Base-by-base conservation (phyloP, 345 rosid genomes). In the Cardamine occulta region DNA sequence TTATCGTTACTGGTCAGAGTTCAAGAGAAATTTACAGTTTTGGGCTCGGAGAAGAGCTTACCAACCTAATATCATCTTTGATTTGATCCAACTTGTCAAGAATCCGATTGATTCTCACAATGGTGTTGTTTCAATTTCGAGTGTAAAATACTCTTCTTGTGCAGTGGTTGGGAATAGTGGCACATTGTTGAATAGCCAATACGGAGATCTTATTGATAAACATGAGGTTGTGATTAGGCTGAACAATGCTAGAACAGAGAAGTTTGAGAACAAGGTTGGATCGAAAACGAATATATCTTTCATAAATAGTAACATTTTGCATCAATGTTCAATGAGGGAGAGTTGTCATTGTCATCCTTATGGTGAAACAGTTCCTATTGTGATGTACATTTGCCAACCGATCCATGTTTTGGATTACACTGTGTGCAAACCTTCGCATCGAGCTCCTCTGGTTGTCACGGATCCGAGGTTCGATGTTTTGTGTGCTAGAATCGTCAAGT, bases 121-220 rank as follows among this genome's bases (percentile, higher is more conserved):
- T 4, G 90, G 85, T 4, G 51, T 66, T 40, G 63, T 57, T 60
- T 75, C 68, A 14, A 74, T 82, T 9, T 47, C 72, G 31, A 86
- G 79, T 71, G 19, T 39, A 66, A 80, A 81, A 58, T 91, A 88
- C 58, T 70, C 66, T 7, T 88, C 98, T 63, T 94, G 97, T 79
- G 98, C 98, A 10, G 92, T 94, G 8, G 96, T 91, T 34, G 98
- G 98, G 8, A 94, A 94, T 48, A 91, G 96, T 66, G 98, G 98
- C 29, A 89, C 91, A 39, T 78, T 94, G 80, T 63, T 94, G 58
- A 80, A 80, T 15, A 82, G 66, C 28, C 80, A 84, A 14, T 68
- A 84, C 32, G 98, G 98, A 15, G 61, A 59, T 51, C 29, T 87
- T 71, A 94, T 94, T 71, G 97, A 94, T 77, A 68, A 82, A n/a